These are phyloP conservation scores for Penicilliopsis zonata DNA, from an alignment of 495 filamentous ascomycete species.

Conservation along the genomic window DNA sequence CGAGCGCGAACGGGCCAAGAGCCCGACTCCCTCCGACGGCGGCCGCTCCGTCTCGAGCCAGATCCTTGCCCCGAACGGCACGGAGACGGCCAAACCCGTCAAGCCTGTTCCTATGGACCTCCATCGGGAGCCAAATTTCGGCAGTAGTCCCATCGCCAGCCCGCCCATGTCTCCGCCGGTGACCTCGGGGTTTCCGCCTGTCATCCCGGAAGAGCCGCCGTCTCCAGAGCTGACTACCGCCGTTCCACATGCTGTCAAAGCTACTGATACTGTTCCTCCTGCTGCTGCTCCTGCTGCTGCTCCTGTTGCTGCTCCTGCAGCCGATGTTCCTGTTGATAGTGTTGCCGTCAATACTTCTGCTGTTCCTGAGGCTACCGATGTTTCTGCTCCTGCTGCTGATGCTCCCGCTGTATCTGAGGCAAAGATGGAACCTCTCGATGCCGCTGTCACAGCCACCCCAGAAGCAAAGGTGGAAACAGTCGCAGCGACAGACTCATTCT, in stretches of 20 bases:
- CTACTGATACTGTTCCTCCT: too few relatives aligned
- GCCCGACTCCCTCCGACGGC: constrained; percentile 30
- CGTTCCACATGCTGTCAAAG: too few relatives aligned
- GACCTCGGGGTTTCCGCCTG: constrained; percentile 20
- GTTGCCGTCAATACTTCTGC: neutral
- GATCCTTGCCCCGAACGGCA: constrained; percentile 13
- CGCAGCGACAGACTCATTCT: too few relatives aligned
- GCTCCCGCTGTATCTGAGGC: too few relatives aligned
- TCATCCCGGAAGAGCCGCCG: constrained; percentile 30
- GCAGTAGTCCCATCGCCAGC: constrained; percentile 5
- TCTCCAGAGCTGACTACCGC: constrained; percentile 15
- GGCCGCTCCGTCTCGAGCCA: constrained; percentile 15
- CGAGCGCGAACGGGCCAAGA: constrained; percentile 44
- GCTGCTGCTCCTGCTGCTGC: neutral
- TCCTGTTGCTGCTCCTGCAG: neutral
- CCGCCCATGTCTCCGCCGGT: constrained; percentile 24
- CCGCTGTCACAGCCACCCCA: too few relatives aligned
- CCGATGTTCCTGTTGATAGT: neutral
- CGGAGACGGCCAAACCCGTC: constrained; percentile 9
- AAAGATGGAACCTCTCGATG: too few relatives aligned
- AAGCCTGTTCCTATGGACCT: constrained; percentile 12
- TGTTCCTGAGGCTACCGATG: neutral
- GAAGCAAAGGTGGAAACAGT: too few relatives aligned
- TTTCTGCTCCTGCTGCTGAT: too few relatives aligned
- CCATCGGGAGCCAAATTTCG: too few relatives aligned